Conservation (phyloP, 768 basidiomycete genomes). For the Goffeauzyma gilvescens region DNA sequence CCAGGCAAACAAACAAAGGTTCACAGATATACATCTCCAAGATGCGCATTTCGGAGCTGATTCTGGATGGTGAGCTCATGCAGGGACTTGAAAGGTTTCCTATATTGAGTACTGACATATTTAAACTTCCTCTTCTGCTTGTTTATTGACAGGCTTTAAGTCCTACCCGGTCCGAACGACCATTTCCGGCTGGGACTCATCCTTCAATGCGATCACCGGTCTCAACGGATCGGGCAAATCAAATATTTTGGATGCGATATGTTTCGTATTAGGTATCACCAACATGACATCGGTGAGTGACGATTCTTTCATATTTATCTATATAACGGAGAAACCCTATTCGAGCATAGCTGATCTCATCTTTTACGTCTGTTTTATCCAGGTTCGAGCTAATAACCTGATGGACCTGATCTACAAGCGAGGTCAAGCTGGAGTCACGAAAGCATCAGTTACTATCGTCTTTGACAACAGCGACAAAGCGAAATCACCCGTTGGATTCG, state of each 20-base stretch:
- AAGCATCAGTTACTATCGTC: slow-evolving; percentile 94
- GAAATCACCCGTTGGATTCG: slow-evolving; percentile 64
- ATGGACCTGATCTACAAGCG: slow-evolving; percentile 98
- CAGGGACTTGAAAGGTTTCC: neutral
- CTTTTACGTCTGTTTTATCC: neutral
- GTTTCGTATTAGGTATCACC: slow-evolving; percentile 92
- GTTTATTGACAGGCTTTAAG: slow-evolving; percentile 56
- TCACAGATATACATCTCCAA: too few species aligned
- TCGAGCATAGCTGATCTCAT: neutral
- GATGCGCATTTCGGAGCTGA: slow-evolving; percentile 89
- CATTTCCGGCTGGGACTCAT: slow-evolving; percentile 79
- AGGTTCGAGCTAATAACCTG: slow-evolving; percentile 84
- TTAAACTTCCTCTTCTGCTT: neutral
- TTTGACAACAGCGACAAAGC: slow-evolving; percentile 88
- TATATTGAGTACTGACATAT: neutral
- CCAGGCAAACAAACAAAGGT: too few species aligned
- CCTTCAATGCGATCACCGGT: slow-evolving; percentile 96
- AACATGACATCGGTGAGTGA: slow-evolving; percentile 46
- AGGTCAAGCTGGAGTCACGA: slow-evolving; percentile 87
- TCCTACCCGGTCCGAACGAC: slow-evolving; percentile 91
- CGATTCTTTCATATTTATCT: neutral
- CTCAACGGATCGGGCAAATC: slow-evolving; percentile 68
- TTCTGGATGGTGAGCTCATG: slow-evolving; percentile 53
- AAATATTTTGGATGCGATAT: slow-evolving; percentile 97
- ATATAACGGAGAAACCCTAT: neutral